Evolutionary conservation across 2,329 filamentous ascomycete genomes (phyloP), one percentile per base, ranked within the genome.

Genomic region (Calonectria naviculata): DNA sequence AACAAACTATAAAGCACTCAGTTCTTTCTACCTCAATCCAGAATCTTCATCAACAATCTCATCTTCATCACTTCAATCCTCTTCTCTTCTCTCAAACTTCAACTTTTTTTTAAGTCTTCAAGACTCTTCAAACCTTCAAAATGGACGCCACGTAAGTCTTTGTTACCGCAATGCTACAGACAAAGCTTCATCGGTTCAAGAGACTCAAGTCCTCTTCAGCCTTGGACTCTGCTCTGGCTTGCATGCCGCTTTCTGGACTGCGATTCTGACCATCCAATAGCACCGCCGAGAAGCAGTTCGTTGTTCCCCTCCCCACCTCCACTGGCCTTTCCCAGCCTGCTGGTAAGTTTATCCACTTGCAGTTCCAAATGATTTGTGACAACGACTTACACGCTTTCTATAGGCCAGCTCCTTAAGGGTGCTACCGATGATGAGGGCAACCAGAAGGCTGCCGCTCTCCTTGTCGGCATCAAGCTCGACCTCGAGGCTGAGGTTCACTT

Each of bases 201-300:
- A 8, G n/a, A 6, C 9, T 34, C n/a, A 12, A 54, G 19, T 54
- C 4, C 31, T 36, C n/a, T 54, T 19, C 19, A 5, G 29, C 49
- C 7, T 21, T n/a, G 28, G 49, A n/a, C n/a, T 54, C n/a, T 54
- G 10, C 19, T 24, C n/a, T n/a, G n/a, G n/a, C n/a, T n/a, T 34
- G 29, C 28, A 36, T 54, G n/a, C 31, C 4, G 29, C 10, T 31
- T 54, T 15, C 6, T 31, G 10, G n/a, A 58, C 15, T 10, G 38
- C 13, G 21, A 28, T 58, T 38, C 52, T 58, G 6, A 38, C 52
- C 31, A 58, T 24, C 38, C 13, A 58, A 26, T 13, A 58, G 52
- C 52, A 58, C 52, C 52, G 52, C 52, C 31, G 52, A 58, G 52
- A 58, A 58, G 52, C 52, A 58, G 52, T 58, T 58, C 52, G 52